phyloP scores from a whole-genome alignment of 305 asterid genomes.

The Ruellia speciosa region DNA sequence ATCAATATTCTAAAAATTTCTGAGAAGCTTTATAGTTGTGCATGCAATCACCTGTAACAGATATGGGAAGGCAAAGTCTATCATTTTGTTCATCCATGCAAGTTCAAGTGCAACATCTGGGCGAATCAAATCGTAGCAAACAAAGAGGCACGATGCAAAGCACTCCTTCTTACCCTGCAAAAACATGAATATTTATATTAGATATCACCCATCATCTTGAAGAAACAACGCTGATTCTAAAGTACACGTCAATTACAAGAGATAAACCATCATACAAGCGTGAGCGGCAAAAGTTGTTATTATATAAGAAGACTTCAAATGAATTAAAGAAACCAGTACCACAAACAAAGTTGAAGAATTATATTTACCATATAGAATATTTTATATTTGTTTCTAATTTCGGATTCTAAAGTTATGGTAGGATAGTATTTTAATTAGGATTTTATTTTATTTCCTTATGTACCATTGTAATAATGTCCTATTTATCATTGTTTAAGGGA shows the following conservation, averaged over 20 bases:
- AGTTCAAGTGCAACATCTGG: conserved; percentile 93
- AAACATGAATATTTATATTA: conserved; percentile 17
- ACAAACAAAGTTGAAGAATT: too few species aligned
- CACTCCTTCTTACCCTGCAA: conserved; percentile 99
- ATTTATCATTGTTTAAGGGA: too few species aligned
- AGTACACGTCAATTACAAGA: conserved; percentile 9
- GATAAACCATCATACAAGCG: conserved; percentile 13
- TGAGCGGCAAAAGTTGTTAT: neutral
- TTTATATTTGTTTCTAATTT: too few species aligned
- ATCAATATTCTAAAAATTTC: neutral
- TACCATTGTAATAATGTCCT: too few species aligned
- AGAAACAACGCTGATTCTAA: conserved; percentile 1
- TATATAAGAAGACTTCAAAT: too few species aligned
- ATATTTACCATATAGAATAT: too few species aligned
- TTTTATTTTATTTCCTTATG: too few species aligned
- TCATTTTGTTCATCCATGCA: conserved; percentile 94
- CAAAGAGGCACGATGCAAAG: conserved; percentile 94
- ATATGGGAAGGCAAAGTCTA: conserved; percentile 95
- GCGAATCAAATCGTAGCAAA: conserved; percentile 88
- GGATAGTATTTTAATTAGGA: too few species aligned
- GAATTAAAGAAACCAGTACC: too few species aligned
- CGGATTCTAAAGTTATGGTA: too few species aligned
- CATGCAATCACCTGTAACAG: conserved; percentile 69
- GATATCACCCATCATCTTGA: conserved; percentile 6
- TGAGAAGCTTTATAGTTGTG: neutral